Evolutionary conservation across 345 rosid species (phyloP), one percentile per base, ranked within the genome.

Genomic region (Hevea brasiliensis): DNA sequence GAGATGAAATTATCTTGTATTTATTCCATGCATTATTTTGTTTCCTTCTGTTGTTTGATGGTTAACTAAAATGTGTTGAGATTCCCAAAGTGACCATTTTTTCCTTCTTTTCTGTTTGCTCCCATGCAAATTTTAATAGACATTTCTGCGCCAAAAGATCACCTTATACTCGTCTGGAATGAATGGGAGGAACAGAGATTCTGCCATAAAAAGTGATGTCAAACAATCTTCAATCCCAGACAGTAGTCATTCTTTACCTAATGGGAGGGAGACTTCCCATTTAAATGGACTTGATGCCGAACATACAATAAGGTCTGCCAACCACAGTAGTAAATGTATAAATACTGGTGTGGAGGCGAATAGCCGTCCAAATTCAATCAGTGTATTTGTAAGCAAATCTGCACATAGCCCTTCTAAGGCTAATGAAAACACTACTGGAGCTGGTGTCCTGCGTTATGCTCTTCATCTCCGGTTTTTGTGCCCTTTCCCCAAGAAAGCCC

Each of bases 111-210:
- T 37, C 26, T 14, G 11, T 24, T 57, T 37, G 21, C 60, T 47
- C 44, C 26, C 29, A 2, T 77, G 59, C 75, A 32, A 32, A 29
- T 29, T 21, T 45, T 29, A 15, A 59, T 11, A 94, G 98, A 94
- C 98, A 67, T 94, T 92, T 79, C 71, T 90, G 87, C 96, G 98
- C 57, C 98, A 94, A 79, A 94, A 89, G 89, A 85, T 86, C 62
- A 92, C 88, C 35, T 74, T 94, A 64, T 91, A 89, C 63, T 87
- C 98, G 53, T 69, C 87, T 69, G 79, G 72, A 79, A 53, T 20
- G 65, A 55, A 23, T 64, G 74, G 40, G 50, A 21, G 47, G 7
- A 75, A 10, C 32, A 44, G 57, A 27, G 56, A 68, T 26, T 27
- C 58, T 68, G 62, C 61, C 44, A 11, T 69, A 8, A 45, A 76